phyloP scores from a whole-genome alignment of 352 stramenopile genomes.

The Pythium insidiosum region DNA sequence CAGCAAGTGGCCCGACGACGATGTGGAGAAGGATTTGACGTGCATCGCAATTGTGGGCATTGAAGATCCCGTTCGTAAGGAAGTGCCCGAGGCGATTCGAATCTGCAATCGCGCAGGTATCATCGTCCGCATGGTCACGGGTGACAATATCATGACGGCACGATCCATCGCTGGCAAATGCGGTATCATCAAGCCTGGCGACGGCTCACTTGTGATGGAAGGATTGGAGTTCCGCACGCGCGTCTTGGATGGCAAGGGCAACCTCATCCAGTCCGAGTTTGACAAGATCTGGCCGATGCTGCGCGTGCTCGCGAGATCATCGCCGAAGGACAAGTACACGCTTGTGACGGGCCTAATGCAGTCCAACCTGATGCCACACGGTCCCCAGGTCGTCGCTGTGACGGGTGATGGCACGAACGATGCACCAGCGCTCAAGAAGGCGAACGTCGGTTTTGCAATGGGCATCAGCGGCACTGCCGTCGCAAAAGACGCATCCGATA shows the following conservation, averaged over 20 bases:
- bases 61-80: constrained; percentile 89
- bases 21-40: constrained; percentile 84
- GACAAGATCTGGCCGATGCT: constrained; percentile 90
- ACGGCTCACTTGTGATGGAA: constrained; percentile 60
- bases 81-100: constrained; percentile 91
- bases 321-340: constrained; percentile 96
- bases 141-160: constrained; percentile 95
- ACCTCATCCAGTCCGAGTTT: constrained; percentile 82
- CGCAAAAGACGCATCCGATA: constrained; percentile 90
- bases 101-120: constrained; percentile 94
- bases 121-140: constrained; percentile 97
- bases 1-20: constrained; percentile 58
- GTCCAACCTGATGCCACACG: constrained; percentile 65
- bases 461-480: constrained; percentile 89
- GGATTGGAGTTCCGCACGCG: constrained; percentile 55
- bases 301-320: constrained; percentile 89
- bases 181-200: constrained; percentile 46
- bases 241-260: constrained; percentile 53
- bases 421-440: constrained; percentile 93
- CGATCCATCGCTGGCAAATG: constrained; percentile 70
- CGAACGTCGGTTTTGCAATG: constrained; percentile 97
- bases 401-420: constrained; percentile 98
- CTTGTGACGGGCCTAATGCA: constrained; percentile 92
- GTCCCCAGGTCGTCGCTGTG: constrained; percentile 89
- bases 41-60: constrained; percentile 90